phyloP scores from a whole-genome alignment of 1,139 yeast genomes.

The Chernovozyma sophiae-reginae region DNA sequence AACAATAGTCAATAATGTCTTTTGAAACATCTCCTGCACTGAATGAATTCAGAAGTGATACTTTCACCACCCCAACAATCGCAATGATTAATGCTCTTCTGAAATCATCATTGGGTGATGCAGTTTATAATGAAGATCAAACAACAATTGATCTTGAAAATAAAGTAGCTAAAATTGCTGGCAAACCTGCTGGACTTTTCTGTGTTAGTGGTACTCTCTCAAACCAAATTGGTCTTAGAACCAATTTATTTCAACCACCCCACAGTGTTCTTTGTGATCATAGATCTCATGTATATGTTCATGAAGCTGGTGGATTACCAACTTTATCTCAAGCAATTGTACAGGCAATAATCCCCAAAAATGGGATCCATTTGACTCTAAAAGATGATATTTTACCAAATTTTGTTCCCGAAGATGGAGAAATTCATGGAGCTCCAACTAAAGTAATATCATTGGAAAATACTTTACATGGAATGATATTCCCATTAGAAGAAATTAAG shows the following conservation, averaged over 20 bases:
- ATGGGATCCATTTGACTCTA: slow-evolving; percentile 35
- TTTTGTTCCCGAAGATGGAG: slow-evolving; percentile 45
- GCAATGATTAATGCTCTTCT: slow-evolving; percentile 32
- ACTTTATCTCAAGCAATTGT: slow-evolving; percentile 68
- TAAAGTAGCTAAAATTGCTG: slow-evolving; percentile 33
- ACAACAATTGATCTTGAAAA: slow-evolving; percentile 31
- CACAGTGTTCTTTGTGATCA: slow-evolving; percentile 39
- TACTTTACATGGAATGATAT: slow-evolving; percentile 43
- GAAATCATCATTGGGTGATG: slow-evolving; percentile 34
- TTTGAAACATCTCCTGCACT: slow-evolving; percentile 24
- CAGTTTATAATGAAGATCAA: slow-evolving; percentile 42
- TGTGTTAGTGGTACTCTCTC: slow-evolving; percentile 47
- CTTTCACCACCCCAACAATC: slow-evolving; percentile 42
- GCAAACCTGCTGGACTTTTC: slow-evolving; percentile 39
- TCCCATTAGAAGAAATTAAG: slow-evolving; percentile 39
- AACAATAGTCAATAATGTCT: too few species aligned
- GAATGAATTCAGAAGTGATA: slow-evolving; percentile 45
- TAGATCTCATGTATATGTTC: slow-evolving; percentile 77
- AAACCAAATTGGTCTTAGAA: slow-evolving; percentile 40
- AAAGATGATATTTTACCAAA: slow-evolving; percentile 36
- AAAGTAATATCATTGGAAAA: slow-evolving; percentile 44
- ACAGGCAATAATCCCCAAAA: slow-evolving; percentile 35
- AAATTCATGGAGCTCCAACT: slow-evolving; percentile 46
- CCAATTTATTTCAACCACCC: slow-evolving; percentile 43
- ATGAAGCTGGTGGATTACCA: slow-evolving; percentile 91